Conservation (phyloP, 2,329 filamentous ascomycete species). For the Alternaria atra region DNA sequence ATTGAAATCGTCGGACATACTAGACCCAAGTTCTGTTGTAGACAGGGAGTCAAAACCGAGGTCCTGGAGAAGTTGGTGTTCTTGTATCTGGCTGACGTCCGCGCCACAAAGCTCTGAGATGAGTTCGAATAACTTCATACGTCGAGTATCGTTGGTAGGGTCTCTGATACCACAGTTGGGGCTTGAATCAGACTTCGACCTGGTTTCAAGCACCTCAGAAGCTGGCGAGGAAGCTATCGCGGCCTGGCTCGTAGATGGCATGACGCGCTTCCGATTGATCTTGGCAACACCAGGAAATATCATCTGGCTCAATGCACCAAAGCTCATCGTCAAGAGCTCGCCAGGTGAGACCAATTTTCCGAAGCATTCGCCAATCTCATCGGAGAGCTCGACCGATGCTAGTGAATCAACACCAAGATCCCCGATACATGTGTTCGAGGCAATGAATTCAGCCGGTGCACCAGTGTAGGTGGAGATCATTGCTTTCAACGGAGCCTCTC, state of each 20-base stretch:
- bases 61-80: conserved; percentile 12
- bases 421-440: conserved; percentile 12
- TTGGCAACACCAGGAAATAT: not conserved
- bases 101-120: conserved; percentile 14
- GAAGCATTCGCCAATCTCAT: conserved; percentile 12
- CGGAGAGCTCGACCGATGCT: conserved; percentile 20
- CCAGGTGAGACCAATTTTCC: conserved; percentile 5
- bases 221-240: not conserved
- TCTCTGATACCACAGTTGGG: not conserved
- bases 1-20: conserved; percentile 12
- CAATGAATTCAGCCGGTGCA: conserved; percentile 11
- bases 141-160: not conserved
- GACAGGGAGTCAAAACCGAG: conserved; percentile 22
- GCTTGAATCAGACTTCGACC: not conserved
- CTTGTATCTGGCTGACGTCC: conserved; percentile 5
- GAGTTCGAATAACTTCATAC: conserved; percentile 7
- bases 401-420: conserved; percentile 32
- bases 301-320: conserved; percentile 9
- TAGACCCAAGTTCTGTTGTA: conserved; percentile 15
- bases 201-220: not conserved
- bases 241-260: not conserved
- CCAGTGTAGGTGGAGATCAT: conserved; percentile 24
- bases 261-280: not conserved
- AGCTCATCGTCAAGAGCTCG: conserved; percentile 9
- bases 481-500: conserved; percentile 12